Evolutionary conservation across 495 filamentous ascomycete genomes (phyloP).

Genomic region (Talaromyces adpressus): DNA sequence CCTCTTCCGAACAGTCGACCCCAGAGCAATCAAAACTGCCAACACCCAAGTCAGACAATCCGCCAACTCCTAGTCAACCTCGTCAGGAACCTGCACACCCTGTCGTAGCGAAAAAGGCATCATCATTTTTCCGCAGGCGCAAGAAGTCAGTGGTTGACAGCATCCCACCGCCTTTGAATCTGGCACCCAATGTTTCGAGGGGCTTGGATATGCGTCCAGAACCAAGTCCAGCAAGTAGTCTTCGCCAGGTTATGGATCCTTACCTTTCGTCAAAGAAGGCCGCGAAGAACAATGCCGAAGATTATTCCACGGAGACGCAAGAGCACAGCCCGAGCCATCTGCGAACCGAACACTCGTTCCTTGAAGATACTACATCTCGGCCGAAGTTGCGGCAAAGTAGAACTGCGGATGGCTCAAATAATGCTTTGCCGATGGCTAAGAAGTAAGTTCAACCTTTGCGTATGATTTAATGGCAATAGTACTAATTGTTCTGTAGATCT

Average conservation of each 20-base stretch:
- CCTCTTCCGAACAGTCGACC: slow-evolving; percentile 18
- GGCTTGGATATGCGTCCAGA: slow-evolving; percentile 30
- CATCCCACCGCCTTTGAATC: slow-evolving; percentile 32
- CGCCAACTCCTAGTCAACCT: slow-evolving; percentile 23
- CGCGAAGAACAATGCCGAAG: slow-evolving; percentile 20
- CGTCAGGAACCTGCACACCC: slow-evolving; percentile 40
- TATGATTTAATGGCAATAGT: slow-evolving; percentile 7
- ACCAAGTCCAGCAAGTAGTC: slow-evolving; percentile 77
- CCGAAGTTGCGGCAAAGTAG: neutral
- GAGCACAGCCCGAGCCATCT: neutral
- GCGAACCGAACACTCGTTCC: neutral
- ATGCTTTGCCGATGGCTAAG: neutral
- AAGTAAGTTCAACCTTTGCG: neutral
- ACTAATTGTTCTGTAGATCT: slow-evolving; percentile 45
- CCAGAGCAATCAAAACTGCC: slow-evolving; percentile 12
- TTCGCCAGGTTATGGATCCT: slow-evolving; percentile 85
- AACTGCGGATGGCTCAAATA: slow-evolving; percentile 5
- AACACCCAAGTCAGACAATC: slow-evolving; percentile 7
- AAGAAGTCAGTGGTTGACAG: slow-evolving; percentile 74
- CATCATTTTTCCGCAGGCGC: slow-evolving; percentile 84
- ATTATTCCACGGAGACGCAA: slow-evolving; percentile 11
- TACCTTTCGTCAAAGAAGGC: slow-evolving; percentile 45
- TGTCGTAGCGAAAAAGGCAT: slow-evolving; percentile 78
- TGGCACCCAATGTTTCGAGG: slow-evolving; percentile 18
- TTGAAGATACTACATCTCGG: slow-evolving; percentile 14